Conservation (phyloP, 352 stramenopile genomes). For the Pythium guiyangense region DNA sequence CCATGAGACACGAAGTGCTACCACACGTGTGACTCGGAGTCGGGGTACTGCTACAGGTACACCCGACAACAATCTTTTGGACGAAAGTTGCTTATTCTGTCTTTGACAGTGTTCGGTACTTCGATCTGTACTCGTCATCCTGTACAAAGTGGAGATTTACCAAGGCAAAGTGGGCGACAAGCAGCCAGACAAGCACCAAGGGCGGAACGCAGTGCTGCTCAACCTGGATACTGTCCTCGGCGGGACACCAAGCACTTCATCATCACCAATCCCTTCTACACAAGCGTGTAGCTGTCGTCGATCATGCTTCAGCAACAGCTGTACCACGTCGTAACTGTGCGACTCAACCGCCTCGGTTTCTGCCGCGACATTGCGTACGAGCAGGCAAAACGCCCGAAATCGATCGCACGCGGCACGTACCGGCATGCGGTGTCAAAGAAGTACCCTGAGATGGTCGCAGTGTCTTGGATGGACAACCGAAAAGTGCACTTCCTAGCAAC, state of each 20-base stretch:
- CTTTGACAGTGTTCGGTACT: neutral
- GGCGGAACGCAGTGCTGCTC: too few relatives aligned
- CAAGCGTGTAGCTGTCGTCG: too few relatives aligned
- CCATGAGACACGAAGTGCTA: too few relatives aligned
- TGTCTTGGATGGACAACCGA: neutral
- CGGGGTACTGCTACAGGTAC: constrained; percentile 1
- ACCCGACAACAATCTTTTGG: neutral
- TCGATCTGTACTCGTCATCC: neutral
- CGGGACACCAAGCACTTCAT: neutral
- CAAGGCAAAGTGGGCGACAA: neutral
- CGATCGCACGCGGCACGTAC: neutral
- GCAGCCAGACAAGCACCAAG: neutral
- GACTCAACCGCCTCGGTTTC: neutral
- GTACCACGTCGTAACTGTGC: neutral
- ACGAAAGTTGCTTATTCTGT: neutral
- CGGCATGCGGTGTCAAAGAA: neutral
- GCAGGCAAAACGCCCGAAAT: neutral
- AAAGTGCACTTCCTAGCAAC: neutral
- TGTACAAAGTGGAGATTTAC: neutral
- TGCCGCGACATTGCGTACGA: neutral
- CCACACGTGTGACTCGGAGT: neutral
- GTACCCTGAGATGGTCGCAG: neutral
- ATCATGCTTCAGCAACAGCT: neutral
- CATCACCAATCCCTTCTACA: neutral
- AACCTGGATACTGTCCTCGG: neutral